Base-by-base conservation (phyloP, 176 grass and related monocot species). In the Aegilops sharonensis region DNA sequence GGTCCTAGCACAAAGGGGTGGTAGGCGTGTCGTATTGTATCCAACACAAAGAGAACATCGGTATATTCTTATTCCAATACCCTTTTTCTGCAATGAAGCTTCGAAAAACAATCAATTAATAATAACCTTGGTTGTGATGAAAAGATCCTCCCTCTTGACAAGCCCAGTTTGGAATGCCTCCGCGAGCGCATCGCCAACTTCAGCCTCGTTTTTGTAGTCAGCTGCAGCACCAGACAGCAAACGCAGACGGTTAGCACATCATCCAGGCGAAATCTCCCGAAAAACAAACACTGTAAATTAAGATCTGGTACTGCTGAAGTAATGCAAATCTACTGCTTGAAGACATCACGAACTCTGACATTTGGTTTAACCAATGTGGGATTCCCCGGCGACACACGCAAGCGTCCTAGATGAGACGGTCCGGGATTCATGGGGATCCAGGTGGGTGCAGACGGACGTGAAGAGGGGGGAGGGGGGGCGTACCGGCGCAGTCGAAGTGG, bases 401-500 rank as follows among this genome's bases (percentile, higher is more conserved):
- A 5, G 35, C 59, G 1, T 79, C 77, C 57, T 64, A 42, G 35
- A 64, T 5, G 3, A 7, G 37, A 21, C 35, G 14, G 13, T 2
- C 1, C 12, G 39, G 14, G 35, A 14, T 31, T 14, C 64, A 20
- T 35, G 21, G 45, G 17, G 23, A 43, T 72, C 18, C 5, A 32
- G 23, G 21, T 9, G 10, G 36, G 45, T 15, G 39, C 50, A 7
- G 50, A 18, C 3, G 30, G 81, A 59, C 10, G 8, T 4, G 81
- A 4, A 21, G 52, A 4, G 54, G 23, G 27, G 13, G 13, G 6
- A 31, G 43, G 13, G 30, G 3, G 35, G 36, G 50, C 65, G 12
- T 85, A 98, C 95, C 95, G 81, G 96, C 93, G 90, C 96, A 98
- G 83, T 98, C 96, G 64, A 98, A 79, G 80, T 98, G 96, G 84